A percentile compares a stretch with the other conserved stretches of the same genome.
These are phyloP conservation scores for Yamadazyma spencermartinsiae DNA, from an alignment of 1,139 yeast species.

Conservation along the genomic window DNA sequence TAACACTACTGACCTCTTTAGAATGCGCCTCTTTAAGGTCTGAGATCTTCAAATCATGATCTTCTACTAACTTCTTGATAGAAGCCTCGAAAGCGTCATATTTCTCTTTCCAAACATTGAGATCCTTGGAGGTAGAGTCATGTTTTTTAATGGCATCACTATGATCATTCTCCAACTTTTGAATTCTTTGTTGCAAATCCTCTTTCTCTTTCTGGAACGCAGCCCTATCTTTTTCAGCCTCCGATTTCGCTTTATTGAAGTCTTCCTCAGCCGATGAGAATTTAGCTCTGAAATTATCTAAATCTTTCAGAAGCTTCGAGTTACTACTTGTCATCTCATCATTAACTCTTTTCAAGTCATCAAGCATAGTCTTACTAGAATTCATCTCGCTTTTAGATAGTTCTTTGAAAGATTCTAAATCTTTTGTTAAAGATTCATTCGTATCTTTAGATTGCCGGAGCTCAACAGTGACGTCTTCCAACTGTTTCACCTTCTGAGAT, in stretches of 20 bases:
- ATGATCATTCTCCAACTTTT: not conserved
- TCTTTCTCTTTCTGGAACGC: slow-evolving; percentile 1
- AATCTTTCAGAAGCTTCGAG: not conserved
- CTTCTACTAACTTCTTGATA: not conserved
- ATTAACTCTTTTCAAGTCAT: slow-evolving; percentile 6
- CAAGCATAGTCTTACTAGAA: slow-evolving; percentile 3
- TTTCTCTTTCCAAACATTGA: slow-evolving; percentile 6
- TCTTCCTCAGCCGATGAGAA: not conserved
- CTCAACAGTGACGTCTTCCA: not conserved
- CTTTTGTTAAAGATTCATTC: slow-evolving; percentile 2
- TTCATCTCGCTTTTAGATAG: not conserved
- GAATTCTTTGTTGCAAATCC: not conserved
- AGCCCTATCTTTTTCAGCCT: slow-evolving; percentile 4
- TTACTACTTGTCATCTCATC: not conserved
- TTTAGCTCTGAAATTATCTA: not conserved
- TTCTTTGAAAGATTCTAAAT: slow-evolving; percentile 7
- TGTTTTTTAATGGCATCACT: not conserved
- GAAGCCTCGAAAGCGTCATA: slow-evolving; percentile 3
- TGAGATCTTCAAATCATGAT: not conserved
- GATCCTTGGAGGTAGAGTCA: slow-evolving; percentile 6
- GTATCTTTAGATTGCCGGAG: slow-evolving; percentile 5
- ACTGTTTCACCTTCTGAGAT: not conserved
- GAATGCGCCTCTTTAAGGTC: not conserved
- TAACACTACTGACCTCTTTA: not conserved
- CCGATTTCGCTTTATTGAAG: not conserved